phyloP scores from a whole-genome alignment of 371 early-diverging fungal genomes.

The Zancudomyces culisetae region DNA sequence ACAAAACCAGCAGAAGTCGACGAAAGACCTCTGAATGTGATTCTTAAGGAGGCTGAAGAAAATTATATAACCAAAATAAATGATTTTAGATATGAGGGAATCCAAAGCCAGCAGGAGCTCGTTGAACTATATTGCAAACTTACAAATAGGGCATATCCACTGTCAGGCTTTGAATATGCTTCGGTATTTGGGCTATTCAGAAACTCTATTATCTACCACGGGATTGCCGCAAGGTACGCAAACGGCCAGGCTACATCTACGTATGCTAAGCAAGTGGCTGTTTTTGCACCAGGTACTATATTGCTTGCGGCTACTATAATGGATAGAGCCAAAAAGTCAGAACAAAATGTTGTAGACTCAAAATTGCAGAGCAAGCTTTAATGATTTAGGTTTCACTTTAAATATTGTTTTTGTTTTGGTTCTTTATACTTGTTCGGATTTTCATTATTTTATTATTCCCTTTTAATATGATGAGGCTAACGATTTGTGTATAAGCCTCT shows the following conservation, averaged over 20 bases:
- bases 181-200: conserved; percentile 24
- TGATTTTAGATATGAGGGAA: neutral
- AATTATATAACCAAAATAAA: neutral
- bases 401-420: no score
- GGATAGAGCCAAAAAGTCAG: no score
- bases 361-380: no score
- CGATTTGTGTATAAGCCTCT: no score
- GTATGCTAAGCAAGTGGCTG: conserved; percentile 8
- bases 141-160: conserved; percentile 11
- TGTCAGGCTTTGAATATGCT: conserved; percentile 17
- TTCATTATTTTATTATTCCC: no score
- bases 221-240: conserved; percentile 72
- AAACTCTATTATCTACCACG: conserved; percentile 61
- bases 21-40: no score
- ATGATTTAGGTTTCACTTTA: no score
- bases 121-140: conserved; percentile 12
- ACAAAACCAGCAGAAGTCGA: no score
- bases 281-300: neutral
- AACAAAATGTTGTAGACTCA: no score
- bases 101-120: conserved; percentile 25
- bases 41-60: neutral
- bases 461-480: no score
- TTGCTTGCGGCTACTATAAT: no score
- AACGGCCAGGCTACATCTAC: conserved; percentile 64
- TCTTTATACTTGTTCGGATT: no score